Evolutionary conservation across 108 stramenopile genomes (phyloP).

Genomic region (Cyclostephanos tholiformis): DNA sequence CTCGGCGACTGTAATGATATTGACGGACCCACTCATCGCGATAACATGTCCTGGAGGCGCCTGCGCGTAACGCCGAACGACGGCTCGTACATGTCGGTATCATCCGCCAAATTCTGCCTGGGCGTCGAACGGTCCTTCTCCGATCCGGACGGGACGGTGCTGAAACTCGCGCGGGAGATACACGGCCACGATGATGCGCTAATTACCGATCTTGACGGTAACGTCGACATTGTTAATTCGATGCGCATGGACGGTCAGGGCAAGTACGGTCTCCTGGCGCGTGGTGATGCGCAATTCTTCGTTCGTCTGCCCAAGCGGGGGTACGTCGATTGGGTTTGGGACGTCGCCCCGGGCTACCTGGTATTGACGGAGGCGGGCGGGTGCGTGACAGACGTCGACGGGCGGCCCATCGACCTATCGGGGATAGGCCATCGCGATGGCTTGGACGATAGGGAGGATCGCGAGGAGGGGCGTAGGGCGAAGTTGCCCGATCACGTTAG

Average conservation of each 20-base stretch:
- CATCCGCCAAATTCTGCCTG: slow-evolving; percentile 60
- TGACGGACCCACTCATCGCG: not conserved
- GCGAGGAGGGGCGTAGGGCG: slow-evolving; percentile 29
- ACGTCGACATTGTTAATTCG: slow-evolving; percentile 49
- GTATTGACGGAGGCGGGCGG: slow-evolving; percentile 82
- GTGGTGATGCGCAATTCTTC: slow-evolving; percentile 70
- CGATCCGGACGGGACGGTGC: slow-evolving; percentile 54
- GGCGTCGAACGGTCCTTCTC: slow-evolving; percentile 65
- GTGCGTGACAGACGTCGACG: slow-evolving; percentile 70
- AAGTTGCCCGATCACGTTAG: slow-evolving; percentile 50
- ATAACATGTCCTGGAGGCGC: slow-evolving; percentile 16
- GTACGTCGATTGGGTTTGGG: slow-evolving; percentile 88
- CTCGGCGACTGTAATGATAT: too few species aligned
- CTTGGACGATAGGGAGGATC: not conserved
- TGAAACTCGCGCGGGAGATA: slow-evolving; percentile 52
- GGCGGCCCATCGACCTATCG: slow-evolving; percentile 70
- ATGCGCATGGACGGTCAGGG: slow-evolving; percentile 78
- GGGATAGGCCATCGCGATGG: slow-evolving; percentile 29
- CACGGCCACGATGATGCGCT: slow-evolving; percentile 54
- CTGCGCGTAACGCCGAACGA: slow-evolving; percentile 50
- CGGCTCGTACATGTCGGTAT: slow-evolving; percentile 22
- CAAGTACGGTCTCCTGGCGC: slow-evolving; percentile 80
- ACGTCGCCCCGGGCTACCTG: slow-evolving; percentile 75
- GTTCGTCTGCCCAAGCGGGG: slow-evolving; percentile 66
- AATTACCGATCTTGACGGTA: slow-evolving; percentile 27